phyloP scores from a whole-genome alignment of 1,284 basidiomycete species.

The Ustilago tritici region DNA sequence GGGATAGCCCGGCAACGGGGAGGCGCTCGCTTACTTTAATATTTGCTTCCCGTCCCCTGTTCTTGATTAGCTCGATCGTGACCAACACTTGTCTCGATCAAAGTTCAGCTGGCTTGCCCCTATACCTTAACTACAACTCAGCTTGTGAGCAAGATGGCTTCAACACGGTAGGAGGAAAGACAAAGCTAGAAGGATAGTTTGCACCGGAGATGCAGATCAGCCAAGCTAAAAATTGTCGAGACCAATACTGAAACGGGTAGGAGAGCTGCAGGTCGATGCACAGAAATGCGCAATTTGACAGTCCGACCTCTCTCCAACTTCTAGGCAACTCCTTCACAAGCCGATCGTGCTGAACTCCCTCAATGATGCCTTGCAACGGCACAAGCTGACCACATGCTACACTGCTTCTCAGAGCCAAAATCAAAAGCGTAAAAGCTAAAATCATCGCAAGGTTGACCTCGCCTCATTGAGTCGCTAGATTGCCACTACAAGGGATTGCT shows the following conservation, averaged over 20 bases:
- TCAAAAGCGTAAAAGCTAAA: neutral
- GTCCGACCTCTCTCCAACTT: slow-evolving; percentile 15
- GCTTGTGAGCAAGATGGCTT: no score
- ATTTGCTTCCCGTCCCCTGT: neutral
- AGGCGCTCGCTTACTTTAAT: neutral
- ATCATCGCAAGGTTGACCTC: neutral
- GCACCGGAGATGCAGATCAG: no score
- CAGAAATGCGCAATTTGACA: slow-evolving; percentile 21
- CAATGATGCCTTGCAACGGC: neutral
- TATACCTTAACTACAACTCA: no score
- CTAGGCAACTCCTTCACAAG: neutral
- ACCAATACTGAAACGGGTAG: slow-evolving; percentile 3
- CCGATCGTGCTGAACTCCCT: slow-evolving; percentile 1
- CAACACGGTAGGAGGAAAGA: no score
- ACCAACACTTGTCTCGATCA: neutral
- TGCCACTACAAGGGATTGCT: neutral
- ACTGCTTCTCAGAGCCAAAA: neutral
- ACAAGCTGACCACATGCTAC: neutral
- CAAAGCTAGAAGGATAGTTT: no score
- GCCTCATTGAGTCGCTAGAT: neutral
- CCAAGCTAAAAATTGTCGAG: neutral
- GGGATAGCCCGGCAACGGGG: neutral
- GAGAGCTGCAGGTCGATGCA: slow-evolving; percentile 6
- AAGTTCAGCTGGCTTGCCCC: neutral
- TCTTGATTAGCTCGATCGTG: neutral